Percentiles rank a stretch among this genome's conserved stretches.
These are phyloP conservation scores for Syzygium aromaticum DNA, from an alignment of 345 rosid species.

Conservation along the genomic window DNA sequence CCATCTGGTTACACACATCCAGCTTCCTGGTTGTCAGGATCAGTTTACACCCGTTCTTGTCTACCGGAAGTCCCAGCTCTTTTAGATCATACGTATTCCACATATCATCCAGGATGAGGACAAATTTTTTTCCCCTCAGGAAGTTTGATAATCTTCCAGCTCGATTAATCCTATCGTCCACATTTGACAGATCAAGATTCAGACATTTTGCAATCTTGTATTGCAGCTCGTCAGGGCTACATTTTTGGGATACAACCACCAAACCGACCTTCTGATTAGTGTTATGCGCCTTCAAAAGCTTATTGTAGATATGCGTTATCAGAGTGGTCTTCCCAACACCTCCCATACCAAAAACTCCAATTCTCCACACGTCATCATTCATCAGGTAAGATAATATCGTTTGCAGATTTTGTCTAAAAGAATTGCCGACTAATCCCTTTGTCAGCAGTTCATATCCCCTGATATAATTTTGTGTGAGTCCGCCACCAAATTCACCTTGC, in stretches of 20 bases:
- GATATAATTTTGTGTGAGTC: background rate
- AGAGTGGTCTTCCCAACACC: conserved; percentile 4
- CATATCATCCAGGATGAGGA: conserved; percentile 11
- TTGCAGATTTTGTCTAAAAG: background rate
- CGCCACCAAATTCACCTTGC: background rate
- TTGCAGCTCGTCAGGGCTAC: background rate
- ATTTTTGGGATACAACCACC: conserved; percentile 2
- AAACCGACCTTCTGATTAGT: background rate
- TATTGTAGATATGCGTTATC: background rate
- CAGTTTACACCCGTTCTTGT: background rate
- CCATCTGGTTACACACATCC: conserved; percentile 1
- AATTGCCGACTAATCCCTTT: background rate
- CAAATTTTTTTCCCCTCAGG: background rate
- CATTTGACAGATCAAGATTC: background rate
- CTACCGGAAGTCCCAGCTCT: background rate
- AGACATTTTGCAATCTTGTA: background rate
- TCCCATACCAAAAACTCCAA: conserved; percentile 11
- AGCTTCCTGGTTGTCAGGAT: conserved; percentile 8
- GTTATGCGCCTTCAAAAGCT: background rate
- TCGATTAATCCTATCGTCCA: background rate
- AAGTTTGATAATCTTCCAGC: background rate
- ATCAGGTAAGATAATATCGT: background rate
- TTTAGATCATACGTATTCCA: background rate
- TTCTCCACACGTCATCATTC: background rate
- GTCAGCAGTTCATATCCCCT: background rate